Conservation (phyloP, 257 asterid genomes). For the Solanum paucissectum region DNA sequence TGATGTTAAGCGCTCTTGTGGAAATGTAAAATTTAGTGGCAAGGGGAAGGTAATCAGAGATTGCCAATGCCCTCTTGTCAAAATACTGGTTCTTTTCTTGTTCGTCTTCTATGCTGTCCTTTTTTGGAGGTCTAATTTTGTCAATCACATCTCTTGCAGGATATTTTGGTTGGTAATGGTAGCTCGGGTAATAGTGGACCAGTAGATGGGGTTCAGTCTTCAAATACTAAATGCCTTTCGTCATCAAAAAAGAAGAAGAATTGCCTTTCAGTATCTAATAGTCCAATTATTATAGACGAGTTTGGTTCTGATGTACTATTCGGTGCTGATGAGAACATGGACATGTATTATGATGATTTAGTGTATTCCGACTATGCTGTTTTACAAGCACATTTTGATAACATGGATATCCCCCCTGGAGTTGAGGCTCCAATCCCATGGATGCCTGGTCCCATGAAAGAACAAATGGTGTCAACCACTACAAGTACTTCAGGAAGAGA, state of each 20-base stretch:
- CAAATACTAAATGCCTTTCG: constrained; percentile 14
- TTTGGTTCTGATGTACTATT: constrained; percentile 17
- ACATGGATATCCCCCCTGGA: constrained; percentile 73
- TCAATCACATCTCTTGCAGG: constrained; percentile 18
- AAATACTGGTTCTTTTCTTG: background rate
- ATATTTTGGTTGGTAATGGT: constrained; percentile 15
- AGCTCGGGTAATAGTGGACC: constrained; percentile 1
- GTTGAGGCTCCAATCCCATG: constrained; percentile 73
- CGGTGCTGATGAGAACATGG: constrained; percentile 52
- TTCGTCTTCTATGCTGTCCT: background rate
- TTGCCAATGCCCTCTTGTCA: background rate
- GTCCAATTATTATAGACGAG: constrained; percentile 30
- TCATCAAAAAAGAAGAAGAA: constrained; percentile 17
- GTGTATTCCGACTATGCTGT: constrained; percentile 21
- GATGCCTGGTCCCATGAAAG: constrained; percentile 23
- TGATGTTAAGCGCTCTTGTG: constrained; percentile 21
- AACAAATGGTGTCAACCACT: constrained; percentile 15
- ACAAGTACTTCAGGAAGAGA: constrained; percentile 24
- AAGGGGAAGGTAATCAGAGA: constrained; percentile 56
- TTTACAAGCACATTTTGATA: constrained; percentile 58
- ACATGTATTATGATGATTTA: constrained; percentile 40
- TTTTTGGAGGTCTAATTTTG: background rate
- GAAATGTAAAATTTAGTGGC: constrained; percentile 25
- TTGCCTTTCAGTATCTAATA: constrained; percentile 17
- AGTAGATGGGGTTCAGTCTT: constrained; percentile 14